phyloP scores from a whole-genome alignment of 768 basidiomycete species.

The Termitomyces sp. region DNA sequence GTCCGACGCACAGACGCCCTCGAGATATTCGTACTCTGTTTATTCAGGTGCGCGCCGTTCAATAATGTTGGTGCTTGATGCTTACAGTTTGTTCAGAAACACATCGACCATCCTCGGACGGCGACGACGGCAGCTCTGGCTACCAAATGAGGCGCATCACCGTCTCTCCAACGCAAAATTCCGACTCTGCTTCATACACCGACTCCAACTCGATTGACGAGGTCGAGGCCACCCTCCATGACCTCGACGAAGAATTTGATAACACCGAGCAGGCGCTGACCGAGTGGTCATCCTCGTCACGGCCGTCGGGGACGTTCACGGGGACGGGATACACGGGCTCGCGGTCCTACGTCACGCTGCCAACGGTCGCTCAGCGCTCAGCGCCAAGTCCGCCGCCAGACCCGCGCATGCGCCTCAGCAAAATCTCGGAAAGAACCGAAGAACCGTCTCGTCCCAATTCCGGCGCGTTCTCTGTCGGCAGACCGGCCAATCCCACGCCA shows the following conservation, averaged over 20 bases:
- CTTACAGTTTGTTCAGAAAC: slow-evolving; percentile 27
- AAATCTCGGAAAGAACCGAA: slow-evolving; percentile 76
- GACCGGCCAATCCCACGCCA: slow-evolving; percentile 34
- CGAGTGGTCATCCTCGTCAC: slow-evolving; percentile 54
- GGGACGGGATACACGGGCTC: slow-evolving; percentile 38
- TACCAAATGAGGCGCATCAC: slow-evolving; percentile 46
- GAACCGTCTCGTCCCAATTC: slow-evolving; percentile 59
- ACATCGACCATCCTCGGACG: slow-evolving; percentile 42
- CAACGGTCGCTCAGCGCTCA: slow-evolving; percentile 27
- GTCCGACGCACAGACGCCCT: too few species aligned
- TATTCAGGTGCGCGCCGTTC: slow-evolving; percentile 40
- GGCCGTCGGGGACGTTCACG: slow-evolving; percentile 26
- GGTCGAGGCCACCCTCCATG: slow-evolving; percentile 63
- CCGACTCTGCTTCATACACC: slow-evolving; percentile 34
- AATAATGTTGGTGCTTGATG: background rate
- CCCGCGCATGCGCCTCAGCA: slow-evolving; percentile 53
- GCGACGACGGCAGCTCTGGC: slow-evolving; percentile 33
- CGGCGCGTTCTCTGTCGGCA: slow-evolving; percentile 29
- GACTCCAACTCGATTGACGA: slow-evolving; percentile 63
- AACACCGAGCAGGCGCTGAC: slow-evolving; percentile 60
- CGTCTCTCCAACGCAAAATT: slow-evolving; percentile 43
- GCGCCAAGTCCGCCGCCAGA: slow-evolving; percentile 29
- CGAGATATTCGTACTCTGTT: slow-evolving; percentile 52
- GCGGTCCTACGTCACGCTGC: slow-evolving; percentile 40
- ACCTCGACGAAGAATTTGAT: slow-evolving; percentile 63